Evolutionary conservation across 1,284 basidiomycete species (phyloP), one percentile per base, ranked within the genome.

Genomic region (Cryptococcus hybrid): DNA sequence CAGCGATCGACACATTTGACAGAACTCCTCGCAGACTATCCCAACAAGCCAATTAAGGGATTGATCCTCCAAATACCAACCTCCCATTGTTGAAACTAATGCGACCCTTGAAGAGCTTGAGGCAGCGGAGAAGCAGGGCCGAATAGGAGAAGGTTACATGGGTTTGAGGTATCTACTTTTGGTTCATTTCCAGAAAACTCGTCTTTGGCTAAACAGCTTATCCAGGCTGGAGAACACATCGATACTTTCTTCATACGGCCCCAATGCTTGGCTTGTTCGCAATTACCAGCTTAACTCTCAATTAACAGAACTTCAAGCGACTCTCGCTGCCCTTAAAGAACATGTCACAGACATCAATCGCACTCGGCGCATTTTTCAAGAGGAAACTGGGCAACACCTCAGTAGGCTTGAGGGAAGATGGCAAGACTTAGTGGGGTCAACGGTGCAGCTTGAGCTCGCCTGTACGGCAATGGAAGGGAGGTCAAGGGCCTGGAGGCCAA

Each of bases 131-230:
- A 80, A 85, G 61, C 90, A 90, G 72, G 90, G 90, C 9, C 84
- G 87, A 59, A 85, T 90, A 42, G 92, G 94, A 60, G 82, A 96
- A 44, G 92, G 92, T 68, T 92, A 98, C 74, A 94, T 96, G 78
- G 84, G 85, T 39, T 81, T 91, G 65, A 83, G 94, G 88, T 92
- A 59, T 18, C 18, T 18, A 18, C 18, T 18, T 18, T 18, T 18
- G 57, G 83, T 78, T 24, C 13, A 24, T 45, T n/a, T 53, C n/a
- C 50, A 43, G 5, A 15, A 30, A 18, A 37, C 6, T 7, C 15
- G 8, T 30, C 15, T 9, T 9, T 43, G 24, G 5, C 5, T 12
- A 36, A 18, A 30, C 18, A 12, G 30, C 44, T 58, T 3, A 50
- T 61, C 35, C 62, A 92, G 90, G 63, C 85, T 90, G 65, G 87